Percentiles rank a stretch among this genome's conserved stretches.
phyloP scores from a whole-genome alignment of 192 early-diverging fungal species.

The Paraglomus brasilianum region DNA sequence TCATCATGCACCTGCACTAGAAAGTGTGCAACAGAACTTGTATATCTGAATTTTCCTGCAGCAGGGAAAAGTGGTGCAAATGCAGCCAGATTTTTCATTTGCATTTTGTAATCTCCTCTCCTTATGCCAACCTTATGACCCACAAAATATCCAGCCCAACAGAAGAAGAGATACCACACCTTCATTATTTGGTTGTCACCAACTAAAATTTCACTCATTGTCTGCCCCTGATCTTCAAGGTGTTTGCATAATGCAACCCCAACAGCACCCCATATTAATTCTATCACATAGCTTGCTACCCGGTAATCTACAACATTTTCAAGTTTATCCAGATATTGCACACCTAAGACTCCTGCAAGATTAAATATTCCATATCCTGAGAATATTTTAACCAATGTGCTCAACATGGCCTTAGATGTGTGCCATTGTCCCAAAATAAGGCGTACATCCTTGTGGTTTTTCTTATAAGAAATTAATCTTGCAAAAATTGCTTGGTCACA shows the following conservation, averaged over 20 bases:
- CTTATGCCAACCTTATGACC: neutral
- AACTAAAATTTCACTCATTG: slow-evolving; percentile 7
- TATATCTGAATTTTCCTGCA: slow-evolving; percentile 6
- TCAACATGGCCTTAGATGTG: neutral
- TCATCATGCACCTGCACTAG: neutral
- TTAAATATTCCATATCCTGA: too few relatives aligned
- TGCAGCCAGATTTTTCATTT: neutral
- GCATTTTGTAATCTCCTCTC: neutral
- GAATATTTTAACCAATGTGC: neutral
- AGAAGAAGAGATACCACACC: neutral
- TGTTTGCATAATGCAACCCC: neutral
- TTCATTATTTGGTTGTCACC: neutral
- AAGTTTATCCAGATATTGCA: slow-evolving; percentile 14
- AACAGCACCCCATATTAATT: neutral
- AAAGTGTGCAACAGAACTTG: slow-evolving; percentile 6
- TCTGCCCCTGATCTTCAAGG: neutral
- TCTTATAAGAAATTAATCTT: slow-evolving; percentile 11
- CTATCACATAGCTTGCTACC: neutral
- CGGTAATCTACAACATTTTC: slow-evolving; percentile 2
- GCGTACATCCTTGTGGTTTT: neutral
- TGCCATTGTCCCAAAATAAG: slow-evolving; percentile 6
- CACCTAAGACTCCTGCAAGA: neutral
- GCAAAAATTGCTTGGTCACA: slow-evolving; percentile 18
- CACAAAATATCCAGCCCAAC: neutral
- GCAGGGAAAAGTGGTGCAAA: slow-evolving; percentile 15